These are phyloP conservation scores for Colletotrichum navitas DNA, from an alignment of 2,329 filamentous ascomycete species.

Conservation along the genomic window DNA sequence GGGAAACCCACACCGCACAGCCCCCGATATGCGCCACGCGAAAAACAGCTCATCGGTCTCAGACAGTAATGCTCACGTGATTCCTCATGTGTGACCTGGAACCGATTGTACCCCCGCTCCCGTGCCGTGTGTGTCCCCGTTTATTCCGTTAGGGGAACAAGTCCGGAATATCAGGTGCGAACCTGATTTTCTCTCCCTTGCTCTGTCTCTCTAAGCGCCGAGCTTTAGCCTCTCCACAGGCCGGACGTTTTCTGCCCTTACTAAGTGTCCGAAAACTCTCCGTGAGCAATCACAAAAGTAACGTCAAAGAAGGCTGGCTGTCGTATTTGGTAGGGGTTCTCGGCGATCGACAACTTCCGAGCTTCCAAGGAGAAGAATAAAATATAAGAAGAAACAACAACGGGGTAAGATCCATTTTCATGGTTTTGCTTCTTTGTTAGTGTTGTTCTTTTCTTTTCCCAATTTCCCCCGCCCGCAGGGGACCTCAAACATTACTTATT, in stretches of 20 bases:
- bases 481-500: not conserved
- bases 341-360: not conserved
- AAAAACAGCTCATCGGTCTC: constrained; percentile 9
- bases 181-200: not conserved
- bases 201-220: not conserved
- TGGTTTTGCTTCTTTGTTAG: not conserved
- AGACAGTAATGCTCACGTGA: constrained; percentile 29
- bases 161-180: not conserved
- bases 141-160: constrained; percentile 9
- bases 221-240: constrained; percentile 6
- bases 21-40: not conserved
- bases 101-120: not conserved
- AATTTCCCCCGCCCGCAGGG: not conserved
- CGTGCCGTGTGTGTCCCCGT: not conserved
- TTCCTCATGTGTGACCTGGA: not conserved
- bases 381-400: not conserved
- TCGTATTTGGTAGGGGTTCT: not conserved
- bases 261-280: constrained; percentile 37
- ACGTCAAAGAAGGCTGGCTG: not conserved
- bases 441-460: not conserved
- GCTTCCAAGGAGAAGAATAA: not conserved
- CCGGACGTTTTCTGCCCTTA: constrained; percentile 18
- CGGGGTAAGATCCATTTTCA: not conserved
- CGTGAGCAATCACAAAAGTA: constrained; percentile 23
- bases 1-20: not conserved